Evolutionary conservation across 179 eudicot genomes (phyloP).

Genomic region (Patellifolia procumbens): DNA sequence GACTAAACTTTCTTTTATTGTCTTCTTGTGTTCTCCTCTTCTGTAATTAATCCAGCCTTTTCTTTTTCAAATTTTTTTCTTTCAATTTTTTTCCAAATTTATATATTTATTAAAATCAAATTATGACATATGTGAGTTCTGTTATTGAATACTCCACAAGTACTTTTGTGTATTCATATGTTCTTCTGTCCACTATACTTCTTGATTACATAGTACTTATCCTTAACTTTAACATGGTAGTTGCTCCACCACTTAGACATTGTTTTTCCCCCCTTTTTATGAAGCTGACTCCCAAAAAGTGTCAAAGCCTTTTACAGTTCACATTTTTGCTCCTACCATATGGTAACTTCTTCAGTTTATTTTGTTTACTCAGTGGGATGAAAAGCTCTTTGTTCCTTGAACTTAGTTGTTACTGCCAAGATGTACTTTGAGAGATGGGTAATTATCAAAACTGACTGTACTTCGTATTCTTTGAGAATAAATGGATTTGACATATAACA

Average conservation of each 20-base stretch:
- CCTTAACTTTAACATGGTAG: constrained; percentile 10
- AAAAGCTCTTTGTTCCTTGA: background rate
- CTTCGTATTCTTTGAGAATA: background rate
- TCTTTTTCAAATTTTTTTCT: too few relatives aligned
- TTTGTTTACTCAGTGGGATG: background rate
- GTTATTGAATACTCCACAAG: background rate
- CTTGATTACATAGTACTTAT: constrained; percentile 4
- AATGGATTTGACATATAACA: background rate
- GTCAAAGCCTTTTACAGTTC: constrained; percentile 13
- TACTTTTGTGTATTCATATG: constrained; percentile 10
- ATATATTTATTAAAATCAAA: background rate
- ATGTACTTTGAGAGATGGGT: background rate
- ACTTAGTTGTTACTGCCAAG: constrained; percentile 8
- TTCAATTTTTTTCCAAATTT: constrained; percentile 15
- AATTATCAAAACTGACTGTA: background rate
- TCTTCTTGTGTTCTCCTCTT: constrained; percentile 40
- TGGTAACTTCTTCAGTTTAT: background rate
- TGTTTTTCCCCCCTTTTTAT: background rate
- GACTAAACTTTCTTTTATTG: constrained; percentile 74
- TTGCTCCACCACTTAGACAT: constrained; percentile 19
- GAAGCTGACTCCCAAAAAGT: constrained; percentile 7
- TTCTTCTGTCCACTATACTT: constrained; percentile 3
- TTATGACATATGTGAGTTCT: background rate
- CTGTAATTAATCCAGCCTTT: constrained; percentile 27
- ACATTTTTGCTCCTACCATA: background rate